Conservation (phyloP, 345 rosid genomes). For the Euphorbia peplus region DNA sequence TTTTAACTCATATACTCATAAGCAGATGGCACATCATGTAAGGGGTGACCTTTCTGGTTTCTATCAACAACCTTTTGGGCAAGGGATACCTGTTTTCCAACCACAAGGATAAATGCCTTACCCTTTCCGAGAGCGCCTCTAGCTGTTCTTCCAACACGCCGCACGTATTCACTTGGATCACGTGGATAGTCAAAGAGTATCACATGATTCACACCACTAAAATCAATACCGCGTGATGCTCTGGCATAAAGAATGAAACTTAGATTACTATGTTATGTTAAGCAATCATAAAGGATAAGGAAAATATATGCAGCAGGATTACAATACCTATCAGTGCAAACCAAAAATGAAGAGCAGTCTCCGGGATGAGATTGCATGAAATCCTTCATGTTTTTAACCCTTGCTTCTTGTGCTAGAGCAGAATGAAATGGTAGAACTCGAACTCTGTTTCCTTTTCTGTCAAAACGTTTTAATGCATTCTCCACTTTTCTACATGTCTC, state of each 20-base stretch:
- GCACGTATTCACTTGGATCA: constrained; percentile 91
- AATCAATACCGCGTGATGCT: constrained; percentile 86
- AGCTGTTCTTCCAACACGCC: constrained; percentile 94
- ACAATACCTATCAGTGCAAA: constrained; percentile 80
- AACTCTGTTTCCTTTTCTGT: constrained; percentile 51
- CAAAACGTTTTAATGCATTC: constrained; percentile 70
- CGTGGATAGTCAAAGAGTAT: constrained; percentile 84
- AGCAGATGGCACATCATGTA: constrained; percentile 88
- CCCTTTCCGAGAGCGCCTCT: constrained; percentile 90
- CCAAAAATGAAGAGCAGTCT: constrained; percentile 54
- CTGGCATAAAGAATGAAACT: constrained; percentile 38
- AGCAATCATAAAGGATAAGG: neutral
- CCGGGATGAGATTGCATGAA: constrained; percentile 46
- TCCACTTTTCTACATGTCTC: constrained; percentile 98
- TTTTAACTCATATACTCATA: constrained; percentile 42
- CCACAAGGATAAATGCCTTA: constrained; percentile 78
- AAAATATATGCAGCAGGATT: neutral
- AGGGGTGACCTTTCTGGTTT: constrained; percentile 77
- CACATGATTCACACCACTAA: constrained; percentile 75
- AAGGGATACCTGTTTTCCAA: constrained; percentile 82
- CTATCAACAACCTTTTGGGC: constrained; percentile 71
- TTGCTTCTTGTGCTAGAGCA: constrained; percentile 65
- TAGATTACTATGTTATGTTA: neutral
- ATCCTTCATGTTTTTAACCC: constrained; percentile 73
- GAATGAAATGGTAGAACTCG: constrained; percentile 82